Evolutionary conservation across 2,329 filamentous ascomycete species (phyloP).

Genomic region (Talaromyces sp.): DNA sequence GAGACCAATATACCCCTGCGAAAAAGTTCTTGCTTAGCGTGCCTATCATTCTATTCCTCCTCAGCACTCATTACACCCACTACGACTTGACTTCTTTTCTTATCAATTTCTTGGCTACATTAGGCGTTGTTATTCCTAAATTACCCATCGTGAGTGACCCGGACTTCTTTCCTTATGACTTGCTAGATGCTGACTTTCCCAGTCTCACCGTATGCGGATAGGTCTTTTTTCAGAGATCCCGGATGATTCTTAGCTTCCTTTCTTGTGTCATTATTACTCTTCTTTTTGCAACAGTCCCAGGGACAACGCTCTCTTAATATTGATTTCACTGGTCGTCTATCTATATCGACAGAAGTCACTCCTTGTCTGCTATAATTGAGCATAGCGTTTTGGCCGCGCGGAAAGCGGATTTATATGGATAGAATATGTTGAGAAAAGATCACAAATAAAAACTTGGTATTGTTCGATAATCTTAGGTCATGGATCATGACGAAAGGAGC

Average conservation of each 20-base stretch:
- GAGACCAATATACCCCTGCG: slow-evolving; percentile 95
- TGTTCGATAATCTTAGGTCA: background rate
- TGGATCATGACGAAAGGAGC: background rate
- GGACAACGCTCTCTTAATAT: slow-evolving; percentile 6
- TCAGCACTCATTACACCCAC: slow-evolving; percentile 98
- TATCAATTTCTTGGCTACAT: slow-evolving; percentile 90
- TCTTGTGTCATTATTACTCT: slow-evolving; percentile 14
- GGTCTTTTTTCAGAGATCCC: slow-evolving; percentile 68
- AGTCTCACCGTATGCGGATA: slow-evolving; percentile 77
- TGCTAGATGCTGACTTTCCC: slow-evolving; percentile 29
- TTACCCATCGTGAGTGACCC: slow-evolving; percentile 75
- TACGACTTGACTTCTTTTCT: slow-evolving; percentile 96
- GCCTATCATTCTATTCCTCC: slow-evolving; percentile 86
- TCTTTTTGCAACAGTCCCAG: slow-evolving; percentile 16
- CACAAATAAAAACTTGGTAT: slow-evolving; percentile 5
- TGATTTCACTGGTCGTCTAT: slow-evolving; percentile 7
- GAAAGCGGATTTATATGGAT: background rate
- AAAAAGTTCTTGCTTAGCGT: slow-evolving; percentile 98
- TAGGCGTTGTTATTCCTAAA: slow-evolving; percentile 94
- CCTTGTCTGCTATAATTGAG: slow-evolving; percentile 4
- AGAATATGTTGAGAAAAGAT: slow-evolving; percentile 5
- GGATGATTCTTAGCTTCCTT: slow-evolving; percentile 51
- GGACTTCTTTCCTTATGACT: background rate
- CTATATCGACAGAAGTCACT: slow-evolving; percentile 9
- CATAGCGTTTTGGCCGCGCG: background rate